Base-by-base conservation (phyloP, 345 rosid genomes). In the Aquilaria sinensis region DNA sequence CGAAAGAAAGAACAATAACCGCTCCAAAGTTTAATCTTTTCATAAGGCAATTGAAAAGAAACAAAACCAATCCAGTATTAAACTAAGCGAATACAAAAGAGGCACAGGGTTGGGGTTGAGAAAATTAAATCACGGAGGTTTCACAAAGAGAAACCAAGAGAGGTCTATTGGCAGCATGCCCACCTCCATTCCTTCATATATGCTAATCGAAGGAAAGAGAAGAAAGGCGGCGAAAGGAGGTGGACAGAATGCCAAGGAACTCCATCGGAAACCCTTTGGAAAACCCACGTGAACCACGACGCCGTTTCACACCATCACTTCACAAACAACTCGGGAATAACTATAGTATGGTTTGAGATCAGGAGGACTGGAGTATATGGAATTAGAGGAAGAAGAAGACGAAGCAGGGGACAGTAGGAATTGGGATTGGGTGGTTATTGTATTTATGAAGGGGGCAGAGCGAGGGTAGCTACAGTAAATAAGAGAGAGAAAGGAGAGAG, bases 201-300 rank as follows among this genome's bases (percentile, higher is more conserved):
- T 37, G 43, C 31, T 0, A 54, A 29, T 3, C 32, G 61, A 80
- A 37, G 31, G 45, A 62, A 46, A 62, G 14, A 63, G 43, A 58
- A 46, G 10, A 53, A 0, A 43, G 53, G 60, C 5, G 57, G 43
- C 62, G 12, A 69, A 33, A 47, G 46, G 98, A 92, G 98, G 98
- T 89, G 98, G 96, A 92, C 98, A 92, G 98, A 92, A 92, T 92
- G 98, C 98, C 98, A 92, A 92, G 76, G 67, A 83, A 72, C 83
- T 82, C 95, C 77, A 92, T 73, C 69, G 79, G 95, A 68, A 76
- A 70, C 89, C 84, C 98, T 89, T 89, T 89, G 98, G 51, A 56
- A 92, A 85, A 80, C 90, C 87, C 79, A 41, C 81, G 68, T 83
- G 98, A 91, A 78, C 23, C 23, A 23, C 23, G 23, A 23, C 23